phyloP scores from a whole-genome alignment of 768 basidiomycete genomes.

The Clavulina sp. region DNA sequence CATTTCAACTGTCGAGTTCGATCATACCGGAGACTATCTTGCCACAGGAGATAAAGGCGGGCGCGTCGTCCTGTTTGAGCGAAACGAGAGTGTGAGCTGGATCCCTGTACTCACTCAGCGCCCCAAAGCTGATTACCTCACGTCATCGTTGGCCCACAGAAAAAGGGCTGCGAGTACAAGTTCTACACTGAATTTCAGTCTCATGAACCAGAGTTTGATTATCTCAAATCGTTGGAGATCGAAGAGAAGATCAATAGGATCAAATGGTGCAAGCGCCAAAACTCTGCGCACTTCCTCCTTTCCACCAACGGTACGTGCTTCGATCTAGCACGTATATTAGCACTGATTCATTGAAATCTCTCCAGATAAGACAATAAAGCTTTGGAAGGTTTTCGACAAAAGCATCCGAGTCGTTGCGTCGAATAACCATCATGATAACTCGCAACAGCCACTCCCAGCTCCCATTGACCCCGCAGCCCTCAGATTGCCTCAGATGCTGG shows the following conservation, averaged over 20 bases:
- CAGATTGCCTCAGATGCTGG: constrained; percentile 76
- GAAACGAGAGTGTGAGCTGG: constrained; percentile 76
- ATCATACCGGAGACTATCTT: constrained; percentile 97
- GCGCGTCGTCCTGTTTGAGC: constrained; percentile 94
- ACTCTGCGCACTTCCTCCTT: constrained; percentile 88
- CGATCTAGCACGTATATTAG: background rate
- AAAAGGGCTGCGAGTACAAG: constrained; percentile 99
- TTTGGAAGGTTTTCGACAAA: constrained; percentile 99
- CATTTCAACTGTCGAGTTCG: constrained; percentile 99
- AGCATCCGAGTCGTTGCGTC: constrained; percentile 88
- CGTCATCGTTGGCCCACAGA: too few species aligned
- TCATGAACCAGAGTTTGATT: constrained; percentile 99
- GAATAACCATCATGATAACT: constrained; percentile 81
- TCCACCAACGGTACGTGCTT: constrained; percentile 75
- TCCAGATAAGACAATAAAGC: constrained; percentile 97
- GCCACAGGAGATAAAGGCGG: constrained; percentile 99
- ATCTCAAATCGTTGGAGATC: constrained; percentile 98
- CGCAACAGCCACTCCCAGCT: constrained; percentile 41
- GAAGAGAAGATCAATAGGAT: constrained; percentile 99
- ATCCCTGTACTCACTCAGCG: background rate
- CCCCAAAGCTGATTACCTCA: too few species aligned
- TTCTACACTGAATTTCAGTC: constrained; percentile 99
- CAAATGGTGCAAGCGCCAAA: constrained; percentile 98
- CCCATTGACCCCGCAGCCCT: constrained; percentile 43
- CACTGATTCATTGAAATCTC: background rate